These are phyloP conservation scores for Stephanodiscus minutulus DNA, from an alignment of 108 stramenopile genomes.

Conservation along the genomic window DNA sequence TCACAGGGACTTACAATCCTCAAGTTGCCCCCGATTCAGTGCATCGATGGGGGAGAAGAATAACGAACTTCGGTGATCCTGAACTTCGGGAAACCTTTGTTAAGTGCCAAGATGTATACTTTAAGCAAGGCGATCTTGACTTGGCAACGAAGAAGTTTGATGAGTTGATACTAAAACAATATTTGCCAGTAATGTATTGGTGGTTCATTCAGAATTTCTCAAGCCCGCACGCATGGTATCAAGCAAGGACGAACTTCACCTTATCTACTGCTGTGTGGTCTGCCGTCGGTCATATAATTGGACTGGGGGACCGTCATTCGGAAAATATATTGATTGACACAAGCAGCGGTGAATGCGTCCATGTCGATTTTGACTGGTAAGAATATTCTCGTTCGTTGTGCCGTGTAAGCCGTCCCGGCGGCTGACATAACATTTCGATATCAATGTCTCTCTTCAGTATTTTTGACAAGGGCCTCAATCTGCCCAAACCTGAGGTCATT, in stretches of 20 bases:
- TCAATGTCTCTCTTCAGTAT: slow-evolving; percentile 60
- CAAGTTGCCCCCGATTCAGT: slow-evolving; percentile 61
- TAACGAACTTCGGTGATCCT: slow-evolving; percentile 66
- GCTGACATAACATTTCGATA: slow-evolving; percentile 10
- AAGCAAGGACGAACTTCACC: slow-evolving; percentile 93
- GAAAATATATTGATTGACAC: slow-evolving; percentile 99
- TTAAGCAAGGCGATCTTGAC: slow-evolving; percentile 66
- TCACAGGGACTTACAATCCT: slow-evolving; percentile 79
- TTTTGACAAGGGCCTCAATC: slow-evolving; percentile 96
- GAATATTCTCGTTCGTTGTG: slow-evolving; percentile 8
- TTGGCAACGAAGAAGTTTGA: slow-evolving; percentile 73
- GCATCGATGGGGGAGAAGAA: slow-evolving; percentile 57
- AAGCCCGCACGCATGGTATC: slow-evolving; percentile 96
- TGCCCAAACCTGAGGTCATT: slow-evolving; percentile 94
- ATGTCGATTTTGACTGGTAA: slow-evolving; percentile 98
- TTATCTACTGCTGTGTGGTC: slow-evolving; percentile 92
- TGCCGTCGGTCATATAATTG: slow-evolving; percentile 97
- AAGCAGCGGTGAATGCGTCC: slow-evolving; percentile 91
- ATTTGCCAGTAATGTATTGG: slow-evolving; percentile 92
- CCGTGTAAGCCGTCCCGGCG: background rate
- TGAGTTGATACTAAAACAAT: slow-evolving; percentile 56
- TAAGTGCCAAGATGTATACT: slow-evolving; percentile 74
- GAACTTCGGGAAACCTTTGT: slow-evolving; percentile 63
- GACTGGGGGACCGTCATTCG: slow-evolving; percentile 97
- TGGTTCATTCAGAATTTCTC: slow-evolving; percentile 96